These are phyloP conservation scores for Coemansia sp. DNA, from an alignment of 192 early-diverging fungal genomes.

Conservation along the genomic window DNA sequence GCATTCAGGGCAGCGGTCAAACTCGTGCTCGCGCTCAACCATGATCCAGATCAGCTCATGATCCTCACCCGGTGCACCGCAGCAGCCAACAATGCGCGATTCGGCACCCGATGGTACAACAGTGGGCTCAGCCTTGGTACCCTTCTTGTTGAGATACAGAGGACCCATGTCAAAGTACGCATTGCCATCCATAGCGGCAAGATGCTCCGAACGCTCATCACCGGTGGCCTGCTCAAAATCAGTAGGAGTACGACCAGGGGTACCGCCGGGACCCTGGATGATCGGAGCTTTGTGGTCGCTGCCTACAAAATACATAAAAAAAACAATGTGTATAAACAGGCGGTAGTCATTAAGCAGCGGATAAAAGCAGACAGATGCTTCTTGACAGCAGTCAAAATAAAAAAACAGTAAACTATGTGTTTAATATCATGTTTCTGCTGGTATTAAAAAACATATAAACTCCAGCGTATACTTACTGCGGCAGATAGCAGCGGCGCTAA, in stretches of 20 bases:
- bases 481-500: conserved; percentile 30
- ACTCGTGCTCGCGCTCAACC: conserved; percentile 72
- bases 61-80: conserved; percentile 90
- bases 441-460: too few relatives aligned
- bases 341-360: too few relatives aligned
- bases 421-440: too few relatives aligned
- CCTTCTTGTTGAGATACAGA: conserved; percentile 69
- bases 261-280: conserved; percentile 64
- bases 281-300: conserved; percentile 27
- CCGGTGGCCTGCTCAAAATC: conserved; percentile 90
- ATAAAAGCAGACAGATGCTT: too few relatives aligned
- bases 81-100: conserved; percentile 87
- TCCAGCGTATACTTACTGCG: conserved; percentile 13
- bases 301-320: not conserved
- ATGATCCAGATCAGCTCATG: conserved; percentile 92
- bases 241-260: conserved; percentile 72
- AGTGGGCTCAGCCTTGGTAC: conserved; percentile 84
- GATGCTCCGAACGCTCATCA: conserved; percentile 85
- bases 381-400: not conserved
- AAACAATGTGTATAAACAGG: not conserved
- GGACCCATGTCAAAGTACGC: conserved; percentile 89
- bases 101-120: conserved; percentile 80
- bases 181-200: conserved; percentile 82
- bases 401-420: not conserved
- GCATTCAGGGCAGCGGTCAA: conserved; percentile 95